phyloP scores from a whole-genome alignment of 352 stramenopile species.

The Pythium insidiosum region DNA sequence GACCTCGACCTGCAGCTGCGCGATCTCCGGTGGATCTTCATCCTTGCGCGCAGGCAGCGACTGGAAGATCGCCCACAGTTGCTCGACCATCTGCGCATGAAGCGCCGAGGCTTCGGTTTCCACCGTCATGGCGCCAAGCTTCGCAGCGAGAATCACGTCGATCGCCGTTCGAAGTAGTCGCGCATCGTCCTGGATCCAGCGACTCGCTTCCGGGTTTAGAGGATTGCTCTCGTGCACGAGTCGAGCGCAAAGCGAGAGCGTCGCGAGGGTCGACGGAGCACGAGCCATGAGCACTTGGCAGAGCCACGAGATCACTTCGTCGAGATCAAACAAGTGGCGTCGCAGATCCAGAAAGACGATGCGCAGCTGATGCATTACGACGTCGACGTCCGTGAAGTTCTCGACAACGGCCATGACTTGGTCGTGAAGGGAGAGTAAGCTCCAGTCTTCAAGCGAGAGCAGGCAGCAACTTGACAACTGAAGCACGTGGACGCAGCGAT shows the following conservation, averaged over 20 bases:
- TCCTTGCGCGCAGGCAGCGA: constrained; percentile 59
- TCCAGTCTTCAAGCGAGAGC: constrained; percentile 47
- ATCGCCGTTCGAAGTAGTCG: constrained; percentile 51
- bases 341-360: constrained; percentile 40
- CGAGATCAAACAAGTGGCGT: constrained; percentile 25
- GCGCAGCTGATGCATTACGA: constrained; percentile 31
- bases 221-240: constrained; percentile 61
- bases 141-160: constrained; percentile 35
- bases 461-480: constrained; percentile 29
- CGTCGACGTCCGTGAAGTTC: not conserved
- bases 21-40: constrained; percentile 38
- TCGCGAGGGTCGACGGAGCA: not conserved
- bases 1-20: constrained; percentile 55
- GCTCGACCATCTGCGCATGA: constrained; percentile 41
- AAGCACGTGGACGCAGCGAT: constrained; percentile 44
- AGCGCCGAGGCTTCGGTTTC: too few relatives aligned
- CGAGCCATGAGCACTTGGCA: constrained; percentile 20
- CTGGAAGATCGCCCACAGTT: constrained; percentile 67
- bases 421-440: constrained; percentile 39
- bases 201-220: constrained; percentile 21
- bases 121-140: too few relatives aligned
- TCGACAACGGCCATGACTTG: constrained; percentile 34
- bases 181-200: constrained; percentile 60
- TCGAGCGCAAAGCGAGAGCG: constrained; percentile 38
- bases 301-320: constrained; percentile 44